These are phyloP conservation scores for Ophiocordyceps sinensis DNA, from an alignment of 2,329 filamentous ascomycete species.

Conservation along the genomic window DNA sequence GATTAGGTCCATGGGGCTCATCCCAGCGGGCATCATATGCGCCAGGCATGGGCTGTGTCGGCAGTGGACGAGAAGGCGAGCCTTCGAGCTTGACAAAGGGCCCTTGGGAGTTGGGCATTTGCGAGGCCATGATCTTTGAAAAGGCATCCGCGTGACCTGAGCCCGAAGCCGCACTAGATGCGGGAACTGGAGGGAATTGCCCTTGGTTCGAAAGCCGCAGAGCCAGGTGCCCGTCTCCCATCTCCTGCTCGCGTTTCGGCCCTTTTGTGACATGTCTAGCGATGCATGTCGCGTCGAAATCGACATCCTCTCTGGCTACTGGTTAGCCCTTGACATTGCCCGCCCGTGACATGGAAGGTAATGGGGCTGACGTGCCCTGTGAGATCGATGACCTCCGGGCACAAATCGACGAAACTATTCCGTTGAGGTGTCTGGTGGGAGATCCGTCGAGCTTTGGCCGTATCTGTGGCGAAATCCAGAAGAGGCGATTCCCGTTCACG, in stretches of 20 bases:
- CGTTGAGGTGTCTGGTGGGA: slow-evolving; percentile 9
- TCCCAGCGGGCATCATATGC: slow-evolving; percentile 6
- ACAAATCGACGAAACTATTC: slow-evolving; percentile 17
- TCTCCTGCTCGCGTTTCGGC: slow-evolving; percentile 15
- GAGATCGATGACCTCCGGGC: slow-evolving; percentile 30
- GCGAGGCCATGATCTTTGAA: slow-evolving; percentile 4
- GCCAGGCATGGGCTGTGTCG: neutral
- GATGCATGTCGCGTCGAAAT: slow-evolving; percentile 13
- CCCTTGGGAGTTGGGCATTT: slow-evolving; percentile 4
- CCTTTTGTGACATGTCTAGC: slow-evolving; percentile 20
- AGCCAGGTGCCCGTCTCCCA: slow-evolving; percentile 14
- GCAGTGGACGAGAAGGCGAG: neutral
- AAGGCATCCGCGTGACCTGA: slow-evolving; percentile 3
- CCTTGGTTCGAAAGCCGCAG: slow-evolving; percentile 11
- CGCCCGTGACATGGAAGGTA: neutral
- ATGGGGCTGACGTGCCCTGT: slow-evolving; percentile 18
- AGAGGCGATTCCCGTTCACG: slow-evolving; percentile 10
- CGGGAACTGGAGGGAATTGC: neutral
- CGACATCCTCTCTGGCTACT: slow-evolving; percentile 17
- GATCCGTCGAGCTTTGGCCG: slow-evolving; percentile 20
- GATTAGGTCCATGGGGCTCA: neutral
- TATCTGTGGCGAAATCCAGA: slow-evolving; percentile 4
- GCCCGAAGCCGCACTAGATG: neutral
- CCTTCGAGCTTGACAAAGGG: neutral
- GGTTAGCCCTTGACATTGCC: slow-evolving; percentile 4